phyloP scores from a whole-genome alignment of 2,329 filamentous ascomycete genomes.

The Graphiopsis chlorocephala region DNA sequence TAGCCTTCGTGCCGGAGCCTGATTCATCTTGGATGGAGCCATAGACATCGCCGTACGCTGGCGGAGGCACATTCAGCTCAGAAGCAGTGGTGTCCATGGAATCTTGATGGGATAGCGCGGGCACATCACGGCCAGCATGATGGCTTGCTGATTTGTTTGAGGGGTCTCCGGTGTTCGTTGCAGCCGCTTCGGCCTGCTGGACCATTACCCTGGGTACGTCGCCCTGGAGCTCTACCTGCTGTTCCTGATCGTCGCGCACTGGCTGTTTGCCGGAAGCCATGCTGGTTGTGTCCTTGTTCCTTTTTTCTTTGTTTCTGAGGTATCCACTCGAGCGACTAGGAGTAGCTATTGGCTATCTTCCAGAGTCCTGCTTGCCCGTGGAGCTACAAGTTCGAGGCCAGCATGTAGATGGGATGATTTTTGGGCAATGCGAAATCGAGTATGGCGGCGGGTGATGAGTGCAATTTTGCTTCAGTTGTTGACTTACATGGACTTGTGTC shows the following conservation, averaged over 20 bases:
- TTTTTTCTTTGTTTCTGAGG: background rate
- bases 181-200: slow-evolving; percentile 30
- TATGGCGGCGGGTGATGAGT: background rate
- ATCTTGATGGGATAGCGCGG: slow-evolving; percentile 3
- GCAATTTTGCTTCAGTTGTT: background rate
- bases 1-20: slow-evolving; percentile 40
- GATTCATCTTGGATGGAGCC: slow-evolving; percentile 38
- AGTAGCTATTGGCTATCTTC: background rate
- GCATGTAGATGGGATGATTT: background rate
- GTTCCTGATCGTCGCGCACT: background rate
- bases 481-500: background rate
- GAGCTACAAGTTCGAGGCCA: background rate
- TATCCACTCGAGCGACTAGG: background rate
- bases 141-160: slow-evolving; percentile 7
- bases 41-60: slow-evolving; percentile 40
- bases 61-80: slow-evolving; percentile 34
- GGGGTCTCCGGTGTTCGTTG: slow-evolving; percentile 22
- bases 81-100: slow-evolving; percentile 7
- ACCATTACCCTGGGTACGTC: slow-evolving; percentile 27
- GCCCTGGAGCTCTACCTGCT: slow-evolving; percentile 9
- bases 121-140: slow-evolving; percentile 17
- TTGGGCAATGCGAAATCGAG: background rate
- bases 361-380: background rate
- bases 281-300: background rate
- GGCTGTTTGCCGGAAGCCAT: slow-evolving; percentile 13